Base-by-base conservation (phyloP, 2,329 filamentous ascomycete genomes). In the Plenodomus biglobosus region DNA sequence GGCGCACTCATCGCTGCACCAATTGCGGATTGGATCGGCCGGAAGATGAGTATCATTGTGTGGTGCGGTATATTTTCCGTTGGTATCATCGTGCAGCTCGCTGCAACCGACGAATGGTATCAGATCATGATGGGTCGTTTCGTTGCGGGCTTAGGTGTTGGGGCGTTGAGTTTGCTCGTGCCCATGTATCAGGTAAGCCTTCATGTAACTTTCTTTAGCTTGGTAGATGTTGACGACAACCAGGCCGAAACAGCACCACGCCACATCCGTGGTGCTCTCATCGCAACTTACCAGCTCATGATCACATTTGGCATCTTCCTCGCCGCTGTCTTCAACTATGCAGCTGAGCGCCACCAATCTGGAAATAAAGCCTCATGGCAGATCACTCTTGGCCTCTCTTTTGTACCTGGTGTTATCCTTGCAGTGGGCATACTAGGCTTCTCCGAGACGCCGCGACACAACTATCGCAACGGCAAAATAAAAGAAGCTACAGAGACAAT, bases 271-370 rank as follows among this genome's bases (percentile, higher is more conserved):
- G 83, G 83, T 56, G 75, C 83, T 5, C 75, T 87, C 36, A 78
- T 87, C 40, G 59, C 80, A 1, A 80, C 77, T 19, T 87, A 87
- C 65, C 85, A 88, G 73, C 77, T 87, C 3, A 81, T 86, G 66
- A 84, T 87, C 61, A 87, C 85, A 0, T 73, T 86, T 30, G 85
- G 85, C 47, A 86, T 88, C 65, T 84, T 74, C 49, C 63, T 76
- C 20, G 75, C 72, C 1, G 69, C 69, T 30, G 65, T 72, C 48
- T 74, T 78, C 68, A 85, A 86, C 66, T 86, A 74, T 61, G 83
- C 82, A 8, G 86, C 84, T 17, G 73, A 82, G 53, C 72, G 68
- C 7, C 75, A 74, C 48, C 35, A 52, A 50, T 45, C 52, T 13
- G 53, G 57, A 1, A 74, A 72, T 51, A 77, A 78, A 19, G 75